A percentile compares a stretch with the other conserved stretches of the same genome.
phyloP scores from a whole-genome alignment of 148 eudicot genomes.

The Rhododendron molle region DNA sequence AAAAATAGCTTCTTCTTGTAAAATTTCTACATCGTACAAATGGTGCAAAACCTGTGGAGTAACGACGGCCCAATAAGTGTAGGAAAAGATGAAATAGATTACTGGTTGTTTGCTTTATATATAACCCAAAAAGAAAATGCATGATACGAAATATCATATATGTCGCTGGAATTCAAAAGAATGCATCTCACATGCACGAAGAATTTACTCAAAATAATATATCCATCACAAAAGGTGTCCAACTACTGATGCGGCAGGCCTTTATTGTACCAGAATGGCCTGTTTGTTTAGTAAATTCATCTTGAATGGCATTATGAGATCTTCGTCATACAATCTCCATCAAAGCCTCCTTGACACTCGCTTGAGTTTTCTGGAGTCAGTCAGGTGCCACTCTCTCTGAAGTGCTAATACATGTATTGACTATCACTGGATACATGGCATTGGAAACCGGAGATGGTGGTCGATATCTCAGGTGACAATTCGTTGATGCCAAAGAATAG shows the following conservation, averaged over 20 bases:
- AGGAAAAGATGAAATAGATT: not conserved
- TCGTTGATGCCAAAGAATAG: not conserved
- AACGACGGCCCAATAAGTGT: not conserved
- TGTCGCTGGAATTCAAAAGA: not conserved
- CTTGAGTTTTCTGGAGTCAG: not conserved
- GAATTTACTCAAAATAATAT: not conserved
- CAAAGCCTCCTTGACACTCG: not conserved
- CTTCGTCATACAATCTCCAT: not conserved
- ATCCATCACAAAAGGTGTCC: not conserved
- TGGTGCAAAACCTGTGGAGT: conserved; percentile 63
- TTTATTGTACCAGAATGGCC: not conserved
- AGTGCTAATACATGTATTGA: not conserved
- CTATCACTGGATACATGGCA: not conserved
- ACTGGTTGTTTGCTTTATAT: not conserved
- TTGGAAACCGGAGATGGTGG: not conserved
- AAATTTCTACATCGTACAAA: conserved; percentile 59
- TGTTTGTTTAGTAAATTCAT: not conserved
- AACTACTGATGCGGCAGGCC: not conserved
- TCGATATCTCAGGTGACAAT: not conserved
- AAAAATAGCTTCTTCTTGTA: conserved; percentile 86
- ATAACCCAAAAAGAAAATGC: conserved; percentile 2
- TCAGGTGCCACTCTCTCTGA: not conserved
- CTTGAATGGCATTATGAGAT: not conserved
- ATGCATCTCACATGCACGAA: not conserved
- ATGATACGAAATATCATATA: not conserved